Conservation (phyloP, 768 basidiomycete genomes). For the Dentipellis fragilis region DNA sequence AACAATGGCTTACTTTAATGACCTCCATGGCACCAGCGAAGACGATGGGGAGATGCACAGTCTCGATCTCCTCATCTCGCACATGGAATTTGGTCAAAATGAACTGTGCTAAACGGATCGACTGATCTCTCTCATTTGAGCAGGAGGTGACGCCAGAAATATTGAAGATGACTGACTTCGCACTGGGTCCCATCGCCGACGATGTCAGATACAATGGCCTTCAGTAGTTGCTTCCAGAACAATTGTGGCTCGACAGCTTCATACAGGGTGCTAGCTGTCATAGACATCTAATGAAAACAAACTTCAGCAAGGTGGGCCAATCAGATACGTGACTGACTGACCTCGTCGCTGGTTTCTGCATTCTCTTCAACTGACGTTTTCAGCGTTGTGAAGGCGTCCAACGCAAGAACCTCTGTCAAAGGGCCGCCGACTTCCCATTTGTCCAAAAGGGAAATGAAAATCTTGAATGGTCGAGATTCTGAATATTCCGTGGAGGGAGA, state of each 20-base stretch:
- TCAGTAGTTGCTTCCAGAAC: slow-evolving; percentile 73
- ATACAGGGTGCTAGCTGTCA: slow-evolving; percentile 82
- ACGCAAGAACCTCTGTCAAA: slow-evolving; percentile 68
- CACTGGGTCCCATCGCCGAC: slow-evolving; percentile 27
- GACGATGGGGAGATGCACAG: slow-evolving; percentile 71
- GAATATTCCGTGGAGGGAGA: slow-evolving; percentile 61
- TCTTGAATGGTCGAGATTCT: slow-evolving; percentile 84
- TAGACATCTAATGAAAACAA: slow-evolving; percentile 40
- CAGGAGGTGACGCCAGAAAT: not conserved
- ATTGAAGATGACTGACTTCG: slow-evolving; percentile 34
- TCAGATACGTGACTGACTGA: slow-evolving; percentile 16
- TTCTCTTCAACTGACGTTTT: slow-evolving; percentile 42
- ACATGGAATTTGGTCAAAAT: slow-evolving; percentile 60
- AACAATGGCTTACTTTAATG: slow-evolving; percentile 40
- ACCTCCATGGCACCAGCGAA: slow-evolving; percentile 60
- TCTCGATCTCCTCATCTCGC: slow-evolving; percentile 83
- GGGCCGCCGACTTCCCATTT: slow-evolving; percentile 92
- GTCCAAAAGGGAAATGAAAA: slow-evolving; percentile 89
- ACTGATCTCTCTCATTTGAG: slow-evolving; percentile 29
- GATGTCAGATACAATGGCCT: slow-evolving; percentile 46
- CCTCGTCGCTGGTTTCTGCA: slow-evolving; percentile 51
- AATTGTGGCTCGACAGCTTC: slow-evolving; percentile 88
- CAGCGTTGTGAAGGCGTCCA: slow-evolving; percentile 72
- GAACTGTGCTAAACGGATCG: slow-evolving; percentile 59
- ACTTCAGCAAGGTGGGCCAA: not conserved